Evolutionary conservation across 805 yeast genomes (phyloP), one percentile per base, ranked within the genome.

Genomic region (Candida nanaspora): DNA sequence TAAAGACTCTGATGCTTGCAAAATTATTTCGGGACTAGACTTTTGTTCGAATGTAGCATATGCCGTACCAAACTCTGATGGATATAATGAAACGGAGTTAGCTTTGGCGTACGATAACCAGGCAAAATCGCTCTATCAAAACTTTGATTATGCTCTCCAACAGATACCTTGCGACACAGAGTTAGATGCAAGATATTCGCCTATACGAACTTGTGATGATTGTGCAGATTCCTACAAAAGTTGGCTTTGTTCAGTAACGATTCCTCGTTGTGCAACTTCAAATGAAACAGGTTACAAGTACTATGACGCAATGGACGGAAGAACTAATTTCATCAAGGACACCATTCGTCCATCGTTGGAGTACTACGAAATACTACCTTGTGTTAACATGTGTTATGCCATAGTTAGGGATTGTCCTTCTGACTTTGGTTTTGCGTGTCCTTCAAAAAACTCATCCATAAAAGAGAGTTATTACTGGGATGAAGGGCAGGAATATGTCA

Each of bases 201-300:
- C 95, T 9, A 53, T 91, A 20, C 59, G 77, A 30, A 69, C 82
- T 0, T 91, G 98, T 54, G 69, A 66, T 13, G 79, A 86, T 52
- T 91, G 98, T 57, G 70, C 72, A 1, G 48, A 57, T 2, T 70
- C 89, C 1, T 91, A 91, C 58, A 78, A 76, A 51, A 70, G 80
- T 51, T 91, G 98, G 98, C 69, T 93, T 16, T 91, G 98, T 62
- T 71, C 94, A 0, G 86, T 87, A 4, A 69, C 87, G 0, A 85
- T 91, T 6, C 98, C 98, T 0, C 67, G 97, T 25, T 91, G 98
- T 52, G 69, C 86, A 2, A 78, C 82, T 13, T 47, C 56, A 13
- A 55, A 72, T 6, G 45, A 62, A 8, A 50, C 69, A 0, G 74
- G 74, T 6, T 80, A 72, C 55, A 57, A 60, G 18, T 42, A 50